Evolutionary conservation across 2,329 filamentous ascomycete species (phyloP), one percentile per base, ranked within the genome.

Genomic region (Colletotrichum spinosum): DNA sequence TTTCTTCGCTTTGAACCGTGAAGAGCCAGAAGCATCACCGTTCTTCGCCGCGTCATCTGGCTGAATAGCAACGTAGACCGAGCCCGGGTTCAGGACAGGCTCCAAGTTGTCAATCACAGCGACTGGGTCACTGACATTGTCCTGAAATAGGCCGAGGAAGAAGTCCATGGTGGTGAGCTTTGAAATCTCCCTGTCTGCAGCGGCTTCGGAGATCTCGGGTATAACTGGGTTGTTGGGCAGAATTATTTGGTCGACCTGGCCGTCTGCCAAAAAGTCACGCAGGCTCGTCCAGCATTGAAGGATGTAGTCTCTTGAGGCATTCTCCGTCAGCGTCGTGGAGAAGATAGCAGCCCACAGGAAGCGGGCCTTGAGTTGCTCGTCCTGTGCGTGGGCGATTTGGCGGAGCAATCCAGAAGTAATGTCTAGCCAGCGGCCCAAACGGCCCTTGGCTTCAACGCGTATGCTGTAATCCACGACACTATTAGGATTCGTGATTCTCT

Each of bases 141-240:
- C 90, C 65, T 92, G 91, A 74, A 98, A 98, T 1, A 99, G 87
- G 42, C 90, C 92, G 55, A 94, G 84, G 77, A 99, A 98, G 76
- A 98, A 98, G 73, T 97, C 95, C 87, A 97, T 96, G 0, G 95
- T 98, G 12, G 93, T 97, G 39, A 98, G 84, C 72, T 94, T 94
- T 11, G 93, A 95, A 34, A 97, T 91, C 74, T 99, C 95, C 59
- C 93, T 90, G 68, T 98, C 94, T 8, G 96, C 90, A 0, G 93
- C 92, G n/a, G 86, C 85, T 2, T 88, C 80, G 0, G 95, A 97
- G 54, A 99, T 86, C 68, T 96, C 92, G 0, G 93, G 88, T 90
- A 99, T 97, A 17, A 94, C 86, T 1, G 88, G 86, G 73, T 97
- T 98, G 76, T 99, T 98, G 4, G 90, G 87, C 0, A 98, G 81